phyloP scores from a whole-genome alignment of 2,329 filamentous ascomycete species.

The Emericellopsis cladophorae region DNA sequence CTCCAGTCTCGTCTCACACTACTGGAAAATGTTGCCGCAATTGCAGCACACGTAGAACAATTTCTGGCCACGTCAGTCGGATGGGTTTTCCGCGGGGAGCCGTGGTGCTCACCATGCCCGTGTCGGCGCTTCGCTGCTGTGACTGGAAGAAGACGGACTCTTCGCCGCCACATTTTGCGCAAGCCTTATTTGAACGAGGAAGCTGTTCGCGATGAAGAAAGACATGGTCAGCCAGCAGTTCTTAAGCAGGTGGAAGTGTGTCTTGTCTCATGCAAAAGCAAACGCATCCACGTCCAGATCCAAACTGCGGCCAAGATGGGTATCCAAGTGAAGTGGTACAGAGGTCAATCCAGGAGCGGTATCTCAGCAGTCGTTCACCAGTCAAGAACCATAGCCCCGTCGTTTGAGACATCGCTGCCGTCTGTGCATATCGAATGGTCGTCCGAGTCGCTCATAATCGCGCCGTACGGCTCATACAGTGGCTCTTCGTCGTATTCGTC shows the following conservation, averaged over 20 bases:
- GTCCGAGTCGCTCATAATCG: background rate
- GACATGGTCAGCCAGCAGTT: slow-evolving; percentile 27
- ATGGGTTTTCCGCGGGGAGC: background rate
- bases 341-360: no score
- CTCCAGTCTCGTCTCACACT: background rate
- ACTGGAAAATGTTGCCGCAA: slow-evolving; percentile 67
- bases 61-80: slow-evolving; percentile 44
- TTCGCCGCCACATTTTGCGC: slow-evolving; percentile 71
- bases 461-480: slow-evolving; percentile 12
- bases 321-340: no score
- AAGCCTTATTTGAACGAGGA: slow-evolving; percentile 75
- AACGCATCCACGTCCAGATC: background rate
- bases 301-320: background rate
- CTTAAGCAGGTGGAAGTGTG: slow-evolving; percentile 11
- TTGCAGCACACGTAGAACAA: slow-evolving; percentile 88
- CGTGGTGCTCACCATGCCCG: slow-evolving; percentile 72
- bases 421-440: no score
- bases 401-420: no score
- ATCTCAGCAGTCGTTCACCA: no score
- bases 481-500: slow-evolving; percentile 25
- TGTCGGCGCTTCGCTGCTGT: slow-evolving; percentile 91
- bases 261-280: background rate
- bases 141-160: slow-evolving; percentile 99
- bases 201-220: slow-evolving; percentile 49
- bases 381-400: no score